Evolutionary conservation across 306 rosid genomes (phyloP), one percentile per base, ranked within the genome.

Genomic region (Quercus ilex): DNA sequence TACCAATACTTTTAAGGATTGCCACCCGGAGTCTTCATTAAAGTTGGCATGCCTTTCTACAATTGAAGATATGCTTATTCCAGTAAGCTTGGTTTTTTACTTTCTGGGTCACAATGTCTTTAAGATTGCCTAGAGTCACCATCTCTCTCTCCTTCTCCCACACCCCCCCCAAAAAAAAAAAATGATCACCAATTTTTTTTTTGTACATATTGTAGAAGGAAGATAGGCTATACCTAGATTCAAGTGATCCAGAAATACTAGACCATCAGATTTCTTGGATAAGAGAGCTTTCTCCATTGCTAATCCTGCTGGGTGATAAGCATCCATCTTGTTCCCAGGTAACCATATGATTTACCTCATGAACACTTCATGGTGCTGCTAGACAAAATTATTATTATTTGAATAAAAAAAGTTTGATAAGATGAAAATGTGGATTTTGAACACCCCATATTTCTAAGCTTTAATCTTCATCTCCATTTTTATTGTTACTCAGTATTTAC

Each of bases 41-140:
- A 95, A 89, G 31, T 69, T 92, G 86, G 88, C 91, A 74, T 92
- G 97, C 78, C 85, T 95, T 77, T 86, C 93, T 75, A 82, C 86
- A 31, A 87, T 91, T 59, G 92, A 91, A 81, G 85, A 91, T 73
- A 85, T 95, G 92, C 82, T 92, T 69, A 77, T 87, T 87, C 88
- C 87, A 74, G 99, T 92, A 86, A 91, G 98, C 82, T 81, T 81
- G 59, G 26, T 25, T 72, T 69, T n/a, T 11, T 79, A 56, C 26
- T 57, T 68, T 23, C 20, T 79, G 49, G 60, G 20, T 51, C 17
- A 59, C 31, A 26, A 20, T 38, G 14, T 23, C 46, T 30, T 6
- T 20, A 5, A 21, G 10, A 28, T 51, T 19, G 15, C 28, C 18
- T 65, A 30, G 64, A 20, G 14, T 71, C 26, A 59, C 70, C 69